Evolutionary conservation across 2,329 filamentous ascomycete species (phyloP).

Genomic region (Westerdykella aurantiaca): DNA sequence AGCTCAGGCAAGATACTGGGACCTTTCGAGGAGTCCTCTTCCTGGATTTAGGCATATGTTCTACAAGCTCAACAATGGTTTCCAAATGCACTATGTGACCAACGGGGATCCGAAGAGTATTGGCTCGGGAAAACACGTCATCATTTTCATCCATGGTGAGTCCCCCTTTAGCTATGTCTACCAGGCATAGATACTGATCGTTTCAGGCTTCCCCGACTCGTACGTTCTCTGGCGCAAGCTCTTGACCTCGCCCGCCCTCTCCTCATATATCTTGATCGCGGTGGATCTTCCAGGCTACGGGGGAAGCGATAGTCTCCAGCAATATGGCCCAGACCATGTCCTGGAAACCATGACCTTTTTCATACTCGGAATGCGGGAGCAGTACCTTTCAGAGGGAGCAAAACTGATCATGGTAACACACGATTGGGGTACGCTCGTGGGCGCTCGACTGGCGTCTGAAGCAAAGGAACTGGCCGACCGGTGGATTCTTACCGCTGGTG

Average conservation of each 20-base stretch:
- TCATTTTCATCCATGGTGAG: constrained; percentile 51
- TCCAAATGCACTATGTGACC: constrained; percentile 52
- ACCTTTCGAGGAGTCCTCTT: constrained; percentile 43
- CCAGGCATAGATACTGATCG: neutral
- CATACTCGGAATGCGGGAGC: constrained; percentile 46
- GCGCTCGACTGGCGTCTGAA: constrained; percentile 54
- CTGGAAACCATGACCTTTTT: constrained; percentile 51
- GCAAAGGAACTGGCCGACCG: constrained; percentile 51
- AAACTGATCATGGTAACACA: constrained; percentile 46
- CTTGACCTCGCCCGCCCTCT: constrained; percentile 37
- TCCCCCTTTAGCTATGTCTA: neutral
- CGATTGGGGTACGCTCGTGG: constrained; percentile 52
- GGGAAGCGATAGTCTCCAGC: constrained; percentile 48
- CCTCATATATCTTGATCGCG: constrained; percentile 46
- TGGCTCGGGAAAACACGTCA: constrained; percentile 30
- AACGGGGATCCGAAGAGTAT: constrained; percentile 17
- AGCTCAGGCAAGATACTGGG: constrained; percentile 53
- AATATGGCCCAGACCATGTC: constrained; percentile 48
- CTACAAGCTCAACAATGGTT: constrained; percentile 44
- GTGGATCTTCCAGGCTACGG: constrained; percentile 56
- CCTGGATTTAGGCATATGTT: constrained; percentile 48
- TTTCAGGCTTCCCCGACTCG: constrained; percentile 51
- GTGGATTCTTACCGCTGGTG: constrained; percentile 50
- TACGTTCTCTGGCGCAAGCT: constrained; percentile 51
- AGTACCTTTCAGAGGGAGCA: constrained; percentile 33